Conservation (phyloP, 179 eudicot genomes). For the Silene coronaria region DNA sequence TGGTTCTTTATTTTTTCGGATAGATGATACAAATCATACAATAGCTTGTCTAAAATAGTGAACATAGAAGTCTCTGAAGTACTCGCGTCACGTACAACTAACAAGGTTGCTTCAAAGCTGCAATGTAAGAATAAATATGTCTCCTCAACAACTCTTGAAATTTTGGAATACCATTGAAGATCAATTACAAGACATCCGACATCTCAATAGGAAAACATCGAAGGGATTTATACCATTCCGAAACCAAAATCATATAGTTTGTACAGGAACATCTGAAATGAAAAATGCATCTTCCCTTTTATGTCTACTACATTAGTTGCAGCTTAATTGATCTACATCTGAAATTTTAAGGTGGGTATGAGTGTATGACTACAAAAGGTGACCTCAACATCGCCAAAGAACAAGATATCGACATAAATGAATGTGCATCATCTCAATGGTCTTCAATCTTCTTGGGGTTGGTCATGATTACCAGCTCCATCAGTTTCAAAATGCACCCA, state of each 20-base stretch:
- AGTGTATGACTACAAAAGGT: conserved; percentile 8
- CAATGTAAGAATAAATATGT: not conserved
- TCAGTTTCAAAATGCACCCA: conserved; percentile 67
- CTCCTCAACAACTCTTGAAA: not conserved
- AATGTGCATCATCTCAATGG: conserved; percentile 20
- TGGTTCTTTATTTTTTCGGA: not conserved
- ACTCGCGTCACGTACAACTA: too few species aligned
- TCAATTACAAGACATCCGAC: not conserved
- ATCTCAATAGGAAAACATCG: not conserved
- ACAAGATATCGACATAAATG: conserved; percentile 12
- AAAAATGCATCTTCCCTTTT: not conserved
- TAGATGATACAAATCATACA: too few species aligned
- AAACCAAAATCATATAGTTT: not conserved
- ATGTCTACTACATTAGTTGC: conserved; percentile 4
- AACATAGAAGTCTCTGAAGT: too few species aligned
- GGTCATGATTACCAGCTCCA: conserved; percentile 36
- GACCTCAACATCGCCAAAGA: conserved; percentile 8
- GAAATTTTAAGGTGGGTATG: conserved; percentile 1
- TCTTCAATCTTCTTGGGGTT: conserved; percentile 23
- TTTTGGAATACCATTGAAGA: not conserved
- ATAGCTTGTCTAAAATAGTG: too few species aligned
- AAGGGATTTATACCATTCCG: not conserved
- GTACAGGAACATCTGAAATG: not conserved
- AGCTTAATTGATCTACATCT: conserved; percentile 10
- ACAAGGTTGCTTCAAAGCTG: not conserved